Percentiles rank a stretch among this genome's conserved stretches.
phyloP scores from a whole-genome alignment of 306 rosid genomes.

The Lathyrus aphaca region DNA sequence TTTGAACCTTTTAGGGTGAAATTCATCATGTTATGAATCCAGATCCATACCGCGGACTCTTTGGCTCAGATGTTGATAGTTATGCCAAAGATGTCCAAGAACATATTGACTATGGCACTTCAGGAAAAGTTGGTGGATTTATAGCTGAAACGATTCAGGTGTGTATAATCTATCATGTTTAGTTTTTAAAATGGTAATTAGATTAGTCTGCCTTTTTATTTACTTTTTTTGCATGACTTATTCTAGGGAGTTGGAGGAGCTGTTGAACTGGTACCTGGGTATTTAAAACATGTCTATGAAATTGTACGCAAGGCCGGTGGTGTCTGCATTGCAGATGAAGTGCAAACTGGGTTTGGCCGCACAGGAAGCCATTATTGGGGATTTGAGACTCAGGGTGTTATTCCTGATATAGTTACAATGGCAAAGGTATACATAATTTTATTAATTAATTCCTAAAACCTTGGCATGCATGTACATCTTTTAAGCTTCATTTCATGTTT shows the following conservation, averaged over 20 bases:
- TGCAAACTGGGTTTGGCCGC: conserved; percentile 96
- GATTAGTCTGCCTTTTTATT: conserved; percentile 16
- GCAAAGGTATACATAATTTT: conserved; percentile 67
- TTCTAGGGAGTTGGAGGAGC: conserved; percentile 91
- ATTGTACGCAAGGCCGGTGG: conserved; percentile 88
- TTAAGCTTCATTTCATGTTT: conserved; percentile 14
- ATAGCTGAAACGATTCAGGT: conserved; percentile 93
- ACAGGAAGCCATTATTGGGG: conserved; percentile 97
- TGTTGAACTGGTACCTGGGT: conserved; percentile 86
- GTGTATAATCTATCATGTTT: conserved; percentile 11
- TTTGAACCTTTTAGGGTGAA: conserved; percentile 66
- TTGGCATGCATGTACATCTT: background rate
- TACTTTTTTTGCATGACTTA: conserved; percentile 27
- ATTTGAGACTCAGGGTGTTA: conserved; percentile 84
- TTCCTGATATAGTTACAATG: conserved; percentile 96
- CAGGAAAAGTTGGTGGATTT: conserved; percentile 85
- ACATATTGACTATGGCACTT: conserved; percentile 79
- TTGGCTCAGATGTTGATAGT: conserved; percentile 65
- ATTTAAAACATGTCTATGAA: conserved; percentile 80
- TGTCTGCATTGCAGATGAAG: conserved; percentile 96
- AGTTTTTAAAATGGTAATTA: background rate
- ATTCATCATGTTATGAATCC: conserved; percentile 86
- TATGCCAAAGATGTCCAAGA: conserved; percentile 86
- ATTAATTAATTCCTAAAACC: conserved; percentile 7
- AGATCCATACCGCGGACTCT: conserved; percentile 82